phyloP scores from a whole-genome alignment of 768 basidiomycete species.

The Pulveroboletus sp. region DNA sequence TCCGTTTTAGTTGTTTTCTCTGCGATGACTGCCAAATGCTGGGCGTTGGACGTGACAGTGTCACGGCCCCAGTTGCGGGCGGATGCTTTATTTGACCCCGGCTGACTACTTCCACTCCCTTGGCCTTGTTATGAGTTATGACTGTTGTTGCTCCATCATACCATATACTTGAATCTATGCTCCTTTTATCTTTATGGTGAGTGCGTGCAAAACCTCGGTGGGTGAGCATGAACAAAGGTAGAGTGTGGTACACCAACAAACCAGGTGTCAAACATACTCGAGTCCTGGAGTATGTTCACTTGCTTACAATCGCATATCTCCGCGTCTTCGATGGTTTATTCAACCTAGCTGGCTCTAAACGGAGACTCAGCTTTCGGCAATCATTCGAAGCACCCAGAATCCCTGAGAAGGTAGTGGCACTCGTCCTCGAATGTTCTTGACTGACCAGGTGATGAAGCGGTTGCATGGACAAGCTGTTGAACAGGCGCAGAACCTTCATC shows the following conservation, averaged over 20 bases:
- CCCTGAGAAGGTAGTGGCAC: too few relatives aligned
- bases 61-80: too few relatives aligned
- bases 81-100: background rate
- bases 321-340: background rate
- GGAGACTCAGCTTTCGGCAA: background rate
- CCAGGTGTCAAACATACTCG: background rate
- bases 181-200: background rate
- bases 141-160: constrained; percentile 7
- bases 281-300: too few relatives aligned
- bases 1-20: background rate
- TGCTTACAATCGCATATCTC: too few relatives aligned
- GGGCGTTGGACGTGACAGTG: background rate
- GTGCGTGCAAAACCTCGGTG: background rate
- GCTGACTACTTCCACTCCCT: background rate
- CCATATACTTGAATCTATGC: constrained; percentile 21
- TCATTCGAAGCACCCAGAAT: too few relatives aligned
- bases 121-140: background rate
- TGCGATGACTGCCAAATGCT: background rate
- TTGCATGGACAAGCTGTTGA: too few relatives aligned
- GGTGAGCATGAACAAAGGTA: too few relatives aligned
- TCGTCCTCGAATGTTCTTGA: background rate
- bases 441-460: too few relatives aligned
- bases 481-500: too few relatives aligned
- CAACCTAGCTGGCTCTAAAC: background rate
- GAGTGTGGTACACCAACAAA: too few relatives aligned